Conservation (phyloP, 345 rosid species). For the Boechera retrofracta region DNA sequence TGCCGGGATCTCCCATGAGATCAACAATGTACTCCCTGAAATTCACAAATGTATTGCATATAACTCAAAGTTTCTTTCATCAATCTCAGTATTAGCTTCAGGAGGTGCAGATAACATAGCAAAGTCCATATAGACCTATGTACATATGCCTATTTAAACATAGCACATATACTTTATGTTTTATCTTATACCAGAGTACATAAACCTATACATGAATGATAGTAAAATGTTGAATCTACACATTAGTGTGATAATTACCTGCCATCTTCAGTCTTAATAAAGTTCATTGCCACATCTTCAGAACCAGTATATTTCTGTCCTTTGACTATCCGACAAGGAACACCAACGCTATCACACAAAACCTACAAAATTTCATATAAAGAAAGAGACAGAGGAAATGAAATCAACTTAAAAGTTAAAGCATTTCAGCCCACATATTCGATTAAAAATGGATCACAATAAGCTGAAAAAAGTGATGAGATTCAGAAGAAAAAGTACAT, state of each 20-base stretch:
- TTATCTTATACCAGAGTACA: not conserved
- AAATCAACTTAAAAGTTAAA: not conserved
- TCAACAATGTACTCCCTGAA: slow-evolving; percentile 96
- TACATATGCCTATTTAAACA: not conserved
- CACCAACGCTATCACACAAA: slow-evolving; percentile 80
- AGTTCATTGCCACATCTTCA: slow-evolving; percentile 87
- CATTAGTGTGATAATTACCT: slow-evolving; percentile 58
- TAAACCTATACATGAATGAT: slow-evolving; percentile 10
- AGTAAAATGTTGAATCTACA: not conserved
- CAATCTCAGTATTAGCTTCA: slow-evolving; percentile 3
- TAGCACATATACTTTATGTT: not conserved
- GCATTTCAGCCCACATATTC: not conserved
- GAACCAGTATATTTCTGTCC: slow-evolving; percentile 92
- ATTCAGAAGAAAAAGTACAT: not conserved
- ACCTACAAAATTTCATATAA: slow-evolving; percentile 52
- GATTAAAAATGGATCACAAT: slow-evolving; percentile 1
- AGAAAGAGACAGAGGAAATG: slow-evolving; percentile 2
- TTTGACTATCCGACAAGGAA: slow-evolving; percentile 91
- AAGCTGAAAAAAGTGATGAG: not conserved
- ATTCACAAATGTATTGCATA: slow-evolving; percentile 16
- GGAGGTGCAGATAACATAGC: not conserved
- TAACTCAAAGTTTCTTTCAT: slow-evolving; percentile 8
- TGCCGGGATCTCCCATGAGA: slow-evolving; percentile 96
- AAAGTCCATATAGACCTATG: slow-evolving; percentile 10
- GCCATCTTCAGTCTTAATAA: slow-evolving; percentile 88